phyloP scores from a whole-genome alignment of 768 basidiomycete species.

The Rickenella mellea region DNA sequence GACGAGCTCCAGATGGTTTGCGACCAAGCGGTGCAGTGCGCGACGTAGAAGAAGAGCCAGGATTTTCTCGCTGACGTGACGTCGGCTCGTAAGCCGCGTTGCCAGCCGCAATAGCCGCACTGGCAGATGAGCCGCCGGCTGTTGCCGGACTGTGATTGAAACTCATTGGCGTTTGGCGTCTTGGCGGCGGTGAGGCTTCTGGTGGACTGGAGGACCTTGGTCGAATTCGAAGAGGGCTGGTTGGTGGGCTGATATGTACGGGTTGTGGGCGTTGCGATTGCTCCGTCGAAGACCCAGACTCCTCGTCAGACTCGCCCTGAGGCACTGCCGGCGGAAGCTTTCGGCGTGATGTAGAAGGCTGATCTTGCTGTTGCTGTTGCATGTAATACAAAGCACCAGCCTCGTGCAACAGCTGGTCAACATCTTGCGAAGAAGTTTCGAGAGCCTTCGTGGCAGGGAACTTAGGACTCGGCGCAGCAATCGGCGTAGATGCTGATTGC shows the following conservation, averaged over 20 bases:
- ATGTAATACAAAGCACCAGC: conserved; percentile 64
- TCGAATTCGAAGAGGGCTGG: background rate
- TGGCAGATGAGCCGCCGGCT: background rate
- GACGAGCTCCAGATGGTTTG: conserved; percentile 82
- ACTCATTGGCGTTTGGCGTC: conserved; percentile 6
- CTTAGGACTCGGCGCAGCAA: too few species aligned
- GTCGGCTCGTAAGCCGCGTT: background rate
- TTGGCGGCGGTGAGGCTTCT: conserved; percentile 1
- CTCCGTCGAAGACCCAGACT: conserved; percentile 24
- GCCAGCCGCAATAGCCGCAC: background rate
- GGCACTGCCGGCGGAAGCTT: conserved; percentile 9
- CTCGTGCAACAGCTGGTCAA: conserved; percentile 46
- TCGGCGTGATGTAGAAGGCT: conserved; percentile 4
- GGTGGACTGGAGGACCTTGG: background rate
- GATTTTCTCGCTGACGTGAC: too few species aligned
- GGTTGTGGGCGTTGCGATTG: conserved; percentile 12
- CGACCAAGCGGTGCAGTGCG: conserved; percentile 44
- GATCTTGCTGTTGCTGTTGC: conserved; percentile 32
- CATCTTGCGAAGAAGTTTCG: too few species aligned
- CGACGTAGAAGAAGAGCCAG: too few species aligned
- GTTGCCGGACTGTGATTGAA: conserved; percentile 1
- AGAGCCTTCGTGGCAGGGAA: too few species aligned
- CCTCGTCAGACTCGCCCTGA: conserved; percentile 27
- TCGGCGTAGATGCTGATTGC: conserved; percentile 12
- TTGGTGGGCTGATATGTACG: background rate